Evolutionary conservation across 1,284 basidiomycete species (phyloP).

Genomic region (Pholiota adiposa): DNA sequence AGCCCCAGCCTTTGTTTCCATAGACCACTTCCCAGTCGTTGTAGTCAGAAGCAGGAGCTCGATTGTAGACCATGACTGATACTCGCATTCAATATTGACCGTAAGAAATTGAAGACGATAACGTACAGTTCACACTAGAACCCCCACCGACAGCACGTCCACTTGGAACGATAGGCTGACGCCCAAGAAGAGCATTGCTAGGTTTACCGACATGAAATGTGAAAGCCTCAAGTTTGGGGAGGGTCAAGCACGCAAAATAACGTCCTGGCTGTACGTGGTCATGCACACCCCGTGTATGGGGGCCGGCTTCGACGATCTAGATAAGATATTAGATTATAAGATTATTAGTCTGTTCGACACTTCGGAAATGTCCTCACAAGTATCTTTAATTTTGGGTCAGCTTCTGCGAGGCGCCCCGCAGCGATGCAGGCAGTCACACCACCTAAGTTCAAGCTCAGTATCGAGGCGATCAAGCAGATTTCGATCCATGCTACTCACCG

Average conservation of each 20-base stretch:
- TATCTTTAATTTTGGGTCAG: conserved; percentile 47
- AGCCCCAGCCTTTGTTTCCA: conserved; percentile 59
- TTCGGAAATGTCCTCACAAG: conserved; percentile 29
- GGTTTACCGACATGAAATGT: conserved; percentile 46
- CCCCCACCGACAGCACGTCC: conserved; percentile 63
- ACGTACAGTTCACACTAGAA: conserved; percentile 61
- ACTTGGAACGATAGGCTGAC: conserved; percentile 42
- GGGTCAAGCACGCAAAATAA: conserved; percentile 44
- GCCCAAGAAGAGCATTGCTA: conserved; percentile 47
- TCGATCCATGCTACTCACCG: conserved; percentile 29
- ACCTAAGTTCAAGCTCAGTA: conserved; percentile 31
- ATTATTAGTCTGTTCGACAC: background rate
- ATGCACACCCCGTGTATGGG: conserved; percentile 44
- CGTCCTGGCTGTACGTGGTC: conserved; percentile 56
- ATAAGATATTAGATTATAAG: background rate
- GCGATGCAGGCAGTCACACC: conserved; percentile 50
- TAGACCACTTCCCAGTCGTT: conserved; percentile 55
- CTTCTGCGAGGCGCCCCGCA: conserved; percentile 49
- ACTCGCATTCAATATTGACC: background rate
- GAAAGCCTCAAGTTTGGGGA: conserved; percentile 43
- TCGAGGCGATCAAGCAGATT: background rate
- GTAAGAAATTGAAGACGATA: background rate
- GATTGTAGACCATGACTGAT: conserved; percentile 56
- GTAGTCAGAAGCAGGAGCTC: conserved; percentile 59
- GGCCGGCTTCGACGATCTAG: conserved; percentile 40